Percentiles rank a stretch among this genome's conserved stretches.
Evolutionary conservation across 2,329 filamentous ascomycete genomes (phyloP).

Genomic region (Aspergillus texensis): DNA sequence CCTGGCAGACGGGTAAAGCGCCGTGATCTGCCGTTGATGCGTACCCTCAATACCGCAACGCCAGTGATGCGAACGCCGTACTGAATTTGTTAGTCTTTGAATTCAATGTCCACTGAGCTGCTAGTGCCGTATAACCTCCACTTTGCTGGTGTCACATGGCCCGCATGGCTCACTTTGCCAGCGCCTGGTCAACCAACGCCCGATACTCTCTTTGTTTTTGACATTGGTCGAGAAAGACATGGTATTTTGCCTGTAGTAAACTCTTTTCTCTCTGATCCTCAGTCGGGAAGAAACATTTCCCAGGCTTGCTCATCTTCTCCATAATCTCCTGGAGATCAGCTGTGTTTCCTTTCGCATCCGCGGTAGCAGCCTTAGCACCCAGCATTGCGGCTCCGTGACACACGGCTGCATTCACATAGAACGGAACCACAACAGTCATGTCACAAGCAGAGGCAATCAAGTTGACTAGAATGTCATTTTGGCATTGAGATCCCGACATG

Average conservation of each 20-base stretch:
- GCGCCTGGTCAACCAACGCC: constrained; percentile 69
- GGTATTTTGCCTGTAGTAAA: constrained; percentile 85
- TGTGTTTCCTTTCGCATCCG: constrained; percentile 72
- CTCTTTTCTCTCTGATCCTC: constrained; percentile 73
- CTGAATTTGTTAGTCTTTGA: neutral
- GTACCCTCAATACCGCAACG: too few relatives aligned
- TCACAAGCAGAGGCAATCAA: constrained; percentile 87
- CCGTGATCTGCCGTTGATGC: too few relatives aligned
- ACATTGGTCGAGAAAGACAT: constrained; percentile 93
- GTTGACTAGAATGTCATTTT: constrained; percentile 89
- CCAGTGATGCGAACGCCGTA: too few relatives aligned
- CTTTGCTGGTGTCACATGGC: neutral
- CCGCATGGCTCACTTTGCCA: neutral
- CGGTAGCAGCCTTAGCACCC: constrained; percentile 90
- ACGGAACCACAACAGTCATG: constrained; percentile 90
- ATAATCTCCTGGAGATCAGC: constrained; percentile 95
- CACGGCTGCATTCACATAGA: constrained; percentile 92
- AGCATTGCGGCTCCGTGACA: constrained; percentile 99
- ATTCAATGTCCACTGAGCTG: neutral
- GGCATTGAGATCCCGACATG: constrained; percentile 98
- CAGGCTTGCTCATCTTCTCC: constrained; percentile 95
- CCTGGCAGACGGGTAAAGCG: too few relatives aligned
- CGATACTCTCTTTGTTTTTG: constrained; percentile 82
- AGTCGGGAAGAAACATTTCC: constrained; percentile 76
- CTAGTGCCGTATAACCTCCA: too few relatives aligned